Conservation (phyloP, 768 basidiomycete species). For the Mycena galericulata region DNA sequence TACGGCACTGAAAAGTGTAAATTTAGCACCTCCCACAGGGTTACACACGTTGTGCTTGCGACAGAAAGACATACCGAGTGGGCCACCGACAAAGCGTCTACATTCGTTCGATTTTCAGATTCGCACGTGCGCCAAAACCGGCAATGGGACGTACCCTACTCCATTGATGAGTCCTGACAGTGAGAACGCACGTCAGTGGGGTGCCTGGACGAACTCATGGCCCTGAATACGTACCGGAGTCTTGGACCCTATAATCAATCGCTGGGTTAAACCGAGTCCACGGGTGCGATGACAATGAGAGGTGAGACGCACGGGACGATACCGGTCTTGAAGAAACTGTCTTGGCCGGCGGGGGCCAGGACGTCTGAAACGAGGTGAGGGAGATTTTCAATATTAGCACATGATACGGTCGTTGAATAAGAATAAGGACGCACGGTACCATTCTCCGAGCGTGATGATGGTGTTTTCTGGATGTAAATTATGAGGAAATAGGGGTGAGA, state of each 20-base stretch:
- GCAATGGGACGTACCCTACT: constrained; percentile 36
- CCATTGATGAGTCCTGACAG: constrained; percentile 59
- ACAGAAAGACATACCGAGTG: constrained; percentile 41
- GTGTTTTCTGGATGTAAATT: constrained; percentile 44
- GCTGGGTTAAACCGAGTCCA: no score
- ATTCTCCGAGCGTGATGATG: constrained; percentile 52
- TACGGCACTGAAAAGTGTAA: constrained; percentile 41
- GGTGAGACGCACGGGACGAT: constrained; percentile 42
- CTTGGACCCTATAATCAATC: constrained; percentile 36
- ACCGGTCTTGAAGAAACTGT: constrained; percentile 47
- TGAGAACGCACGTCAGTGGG: not conserved
- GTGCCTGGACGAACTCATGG: not conserved
- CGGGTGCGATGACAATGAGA: not conserved
- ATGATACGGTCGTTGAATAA: no score
- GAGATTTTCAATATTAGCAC: no score
- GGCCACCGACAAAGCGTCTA: constrained; percentile 56
- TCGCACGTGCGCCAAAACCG: no score
- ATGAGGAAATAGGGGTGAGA: constrained; percentile 21
- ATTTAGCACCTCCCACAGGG: constrained; percentile 42
- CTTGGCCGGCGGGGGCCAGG: constrained; percentile 52
- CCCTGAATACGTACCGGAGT: constrained; percentile 48
- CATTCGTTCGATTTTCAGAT: no score
- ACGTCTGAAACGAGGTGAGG: constrained; percentile 30
- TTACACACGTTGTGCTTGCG: not conserved
- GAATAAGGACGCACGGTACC: constrained; percentile 35